Evolutionary conservation across 768 basidiomycete species (phyloP).

Genomic region (Cubamyces lactineus): DNA sequence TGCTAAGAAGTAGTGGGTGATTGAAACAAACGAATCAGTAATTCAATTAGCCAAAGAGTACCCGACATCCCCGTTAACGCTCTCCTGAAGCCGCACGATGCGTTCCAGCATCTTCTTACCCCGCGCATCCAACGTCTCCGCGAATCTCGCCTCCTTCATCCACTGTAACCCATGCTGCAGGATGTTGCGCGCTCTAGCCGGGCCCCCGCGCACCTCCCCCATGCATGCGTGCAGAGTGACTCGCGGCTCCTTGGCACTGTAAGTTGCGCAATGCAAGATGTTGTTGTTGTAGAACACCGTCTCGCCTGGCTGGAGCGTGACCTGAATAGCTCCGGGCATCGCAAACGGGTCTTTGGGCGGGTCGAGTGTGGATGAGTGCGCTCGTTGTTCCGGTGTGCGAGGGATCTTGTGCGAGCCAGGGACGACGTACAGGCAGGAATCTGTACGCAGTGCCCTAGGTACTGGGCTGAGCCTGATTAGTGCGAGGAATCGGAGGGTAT

Average conservation of each 20-base stretch:
- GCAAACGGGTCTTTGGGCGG: slow-evolving; percentile 60
- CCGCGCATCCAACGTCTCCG: slow-evolving; percentile 45
- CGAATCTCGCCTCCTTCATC: slow-evolving; percentile 62
- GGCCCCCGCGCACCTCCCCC: slow-evolving; percentile 64
- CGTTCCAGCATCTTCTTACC: slow-evolving; percentile 61
- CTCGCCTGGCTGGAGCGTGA: slow-evolving; percentile 64
- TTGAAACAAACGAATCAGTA: too few relatives aligned
- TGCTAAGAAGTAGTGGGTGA: too few relatives aligned
- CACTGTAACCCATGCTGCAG: slow-evolving; percentile 74
- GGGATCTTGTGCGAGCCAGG: slow-evolving; percentile 66
- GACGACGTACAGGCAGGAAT: slow-evolving; percentile 71
- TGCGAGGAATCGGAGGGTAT: neutral
- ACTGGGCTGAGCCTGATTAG: neutral
- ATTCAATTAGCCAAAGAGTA: slow-evolving; percentile 49
- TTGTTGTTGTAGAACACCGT: slow-evolving; percentile 83
- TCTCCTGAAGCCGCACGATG: slow-evolving; percentile 56
- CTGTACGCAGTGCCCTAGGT: slow-evolving; percentile 64
- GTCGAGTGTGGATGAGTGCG: slow-evolving; percentile 51
- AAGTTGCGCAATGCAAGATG: slow-evolving; percentile 74
- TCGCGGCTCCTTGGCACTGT: slow-evolving; percentile 51
- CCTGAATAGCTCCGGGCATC: slow-evolving; percentile 69
- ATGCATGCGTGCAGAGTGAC: slow-evolving; percentile 74
- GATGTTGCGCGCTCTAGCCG: slow-evolving; percentile 66
- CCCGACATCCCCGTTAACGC: slow-evolving; percentile 45
- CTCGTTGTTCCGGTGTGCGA: slow-evolving; percentile 60